Conservation (phyloP, 2,329 filamentous ascomycete species). For the Colletotrichum viniferum region DNA sequence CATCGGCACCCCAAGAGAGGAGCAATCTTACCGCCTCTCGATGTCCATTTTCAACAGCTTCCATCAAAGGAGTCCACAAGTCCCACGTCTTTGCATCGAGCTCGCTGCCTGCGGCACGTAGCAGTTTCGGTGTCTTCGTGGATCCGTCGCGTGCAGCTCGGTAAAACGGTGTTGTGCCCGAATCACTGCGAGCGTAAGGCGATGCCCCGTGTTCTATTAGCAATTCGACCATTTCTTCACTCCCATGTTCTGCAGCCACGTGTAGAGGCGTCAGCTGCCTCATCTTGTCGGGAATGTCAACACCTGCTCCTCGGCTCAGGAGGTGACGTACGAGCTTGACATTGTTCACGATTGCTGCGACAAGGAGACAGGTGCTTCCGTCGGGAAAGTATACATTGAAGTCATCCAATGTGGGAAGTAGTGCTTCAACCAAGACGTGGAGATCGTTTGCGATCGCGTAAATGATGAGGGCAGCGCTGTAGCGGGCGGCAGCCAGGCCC, state of each 20-base stretch:
- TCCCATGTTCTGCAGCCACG: rapidly evolving
- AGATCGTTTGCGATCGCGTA: background rate
- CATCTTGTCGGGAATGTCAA: background rate
- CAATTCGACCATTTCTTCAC: rapidly evolving
- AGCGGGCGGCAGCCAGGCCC: rapidly evolving
- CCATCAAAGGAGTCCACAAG: background rate
- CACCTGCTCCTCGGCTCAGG: rapidly evolving
- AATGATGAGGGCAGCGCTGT: rapidly evolving
- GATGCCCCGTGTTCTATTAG: rapidly evolving
- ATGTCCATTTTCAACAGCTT: background rate
- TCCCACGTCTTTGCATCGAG: constrained; percentile 27
- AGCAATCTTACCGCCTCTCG: rapidly evolving
- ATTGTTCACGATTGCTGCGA: rapidly evolving
- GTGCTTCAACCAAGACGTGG: rapidly evolving
- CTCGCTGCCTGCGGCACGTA: background rate
- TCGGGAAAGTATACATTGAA: rapidly evolving
- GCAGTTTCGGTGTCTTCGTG: rapidly evolving
- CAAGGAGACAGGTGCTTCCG: background rate
- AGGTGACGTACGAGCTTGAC: rapidly evolving
- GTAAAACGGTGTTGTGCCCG: background rate
- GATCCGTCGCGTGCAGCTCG: rapidly evolving
- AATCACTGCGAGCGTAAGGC: rapidly evolving
- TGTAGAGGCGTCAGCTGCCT: background rate
- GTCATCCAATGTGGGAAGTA: rapidly evolving
- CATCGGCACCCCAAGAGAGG: background rate